These are phyloP conservation scores for Candida nemodendra DNA, from an alignment of 805 yeast species.

Conservation along the genomic window DNA sequence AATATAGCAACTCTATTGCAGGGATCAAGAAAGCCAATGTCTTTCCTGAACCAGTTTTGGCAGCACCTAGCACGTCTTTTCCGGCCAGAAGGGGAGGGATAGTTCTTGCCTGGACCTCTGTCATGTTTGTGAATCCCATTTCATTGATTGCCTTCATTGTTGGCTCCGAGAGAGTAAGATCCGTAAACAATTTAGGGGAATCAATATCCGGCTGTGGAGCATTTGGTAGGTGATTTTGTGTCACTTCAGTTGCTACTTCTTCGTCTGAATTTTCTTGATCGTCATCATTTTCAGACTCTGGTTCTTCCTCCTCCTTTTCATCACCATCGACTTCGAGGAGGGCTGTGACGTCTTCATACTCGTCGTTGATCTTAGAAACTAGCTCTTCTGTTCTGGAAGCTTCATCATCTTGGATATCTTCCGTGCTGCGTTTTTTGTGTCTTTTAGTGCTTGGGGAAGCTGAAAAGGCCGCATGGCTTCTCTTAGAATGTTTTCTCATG, in stretches of 20 bases:
- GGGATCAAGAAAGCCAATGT: constrained; percentile 95
- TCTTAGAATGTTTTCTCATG: neutral
- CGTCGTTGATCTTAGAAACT: constrained; percentile 55
- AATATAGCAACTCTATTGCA: constrained; percentile 87
- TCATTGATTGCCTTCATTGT: constrained; percentile 77
- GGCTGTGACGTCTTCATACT: constrained; percentile 56
- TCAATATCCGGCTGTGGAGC: constrained; percentile 23
- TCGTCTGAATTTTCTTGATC: constrained; percentile 25
- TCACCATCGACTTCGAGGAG: constrained; percentile 35
- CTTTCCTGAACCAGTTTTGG: constrained; percentile 98
- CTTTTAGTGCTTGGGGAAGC: constrained; percentile 7
- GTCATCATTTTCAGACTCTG: constrained; percentile 29
- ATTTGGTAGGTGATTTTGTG: constrained; percentile 34
- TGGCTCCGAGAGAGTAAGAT: constrained; percentile 71
- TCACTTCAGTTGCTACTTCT: constrained; percentile 23
- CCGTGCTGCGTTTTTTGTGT: constrained; percentile 10
- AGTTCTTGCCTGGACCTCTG: constrained; percentile 91
- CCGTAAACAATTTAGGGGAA: constrained; percentile 38
- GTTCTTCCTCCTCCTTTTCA: constrained; percentile 35
- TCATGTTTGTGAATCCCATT: constrained; percentile 92
- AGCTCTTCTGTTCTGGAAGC: constrained; percentile 39
- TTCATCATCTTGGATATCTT: constrained; percentile 2
- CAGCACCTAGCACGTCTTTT: constrained; percentile 98
- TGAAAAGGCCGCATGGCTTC: neutral
- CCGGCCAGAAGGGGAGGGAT: constrained; percentile 97